These are phyloP conservation scores for Melanopsichium pennsylvanicum DNA, from an alignment of 1,284 basidiomycete genomes.

Conservation along the genomic window DNA sequence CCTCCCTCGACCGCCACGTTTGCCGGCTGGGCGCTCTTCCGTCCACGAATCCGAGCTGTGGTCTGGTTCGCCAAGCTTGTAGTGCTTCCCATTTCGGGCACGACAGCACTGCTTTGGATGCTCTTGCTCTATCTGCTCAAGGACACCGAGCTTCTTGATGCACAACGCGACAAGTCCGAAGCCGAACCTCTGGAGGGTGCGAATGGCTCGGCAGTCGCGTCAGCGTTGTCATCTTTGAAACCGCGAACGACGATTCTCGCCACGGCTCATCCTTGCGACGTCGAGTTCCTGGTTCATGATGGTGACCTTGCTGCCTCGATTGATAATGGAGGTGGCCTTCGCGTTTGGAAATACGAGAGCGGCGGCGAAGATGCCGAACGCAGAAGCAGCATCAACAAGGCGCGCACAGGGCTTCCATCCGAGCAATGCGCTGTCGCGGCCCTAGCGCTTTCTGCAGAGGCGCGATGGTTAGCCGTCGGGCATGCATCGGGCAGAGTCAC, in stretches of 20 bases:
- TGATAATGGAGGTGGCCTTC: slow-evolving; percentile 72
- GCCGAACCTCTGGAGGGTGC: slow-evolving; percentile 26
- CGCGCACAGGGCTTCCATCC: not conserved
- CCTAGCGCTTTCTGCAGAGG: slow-evolving; percentile 38
- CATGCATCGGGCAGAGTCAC: slow-evolving; percentile 76
- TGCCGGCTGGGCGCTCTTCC: slow-evolving; percentile 58
- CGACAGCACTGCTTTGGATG: slow-evolving; percentile 78
- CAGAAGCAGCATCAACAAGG: slow-evolving; percentile 7
- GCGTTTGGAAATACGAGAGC: slow-evolving; percentile 16
- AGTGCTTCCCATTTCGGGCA: slow-evolving; percentile 81
- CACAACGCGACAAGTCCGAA: slow-evolving; percentile 72
- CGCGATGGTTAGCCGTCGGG: slow-evolving; percentile 71
- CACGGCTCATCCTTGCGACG: slow-evolving; percentile 78
- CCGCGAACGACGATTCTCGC: slow-evolving; percentile 77
- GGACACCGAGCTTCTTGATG: slow-evolving; percentile 87
- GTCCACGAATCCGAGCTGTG: slow-evolving; percentile 68
- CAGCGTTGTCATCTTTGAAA: slow-evolving; percentile 24
- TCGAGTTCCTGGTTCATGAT: slow-evolving; percentile 79
- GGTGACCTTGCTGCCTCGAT: slow-evolving; percentile 77
- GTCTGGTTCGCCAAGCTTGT: slow-evolving; percentile 82
- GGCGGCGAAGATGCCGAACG: slow-evolving; percentile 2
- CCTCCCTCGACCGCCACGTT: slow-evolving; percentile 66
- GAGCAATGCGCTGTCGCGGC: slow-evolving; percentile 28
- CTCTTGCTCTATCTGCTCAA: slow-evolving; percentile 88
- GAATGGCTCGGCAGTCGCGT: slow-evolving; percentile 59